Base-by-base conservation (phyloP, 305 asterid species). In the Rubia occidens region DNA sequence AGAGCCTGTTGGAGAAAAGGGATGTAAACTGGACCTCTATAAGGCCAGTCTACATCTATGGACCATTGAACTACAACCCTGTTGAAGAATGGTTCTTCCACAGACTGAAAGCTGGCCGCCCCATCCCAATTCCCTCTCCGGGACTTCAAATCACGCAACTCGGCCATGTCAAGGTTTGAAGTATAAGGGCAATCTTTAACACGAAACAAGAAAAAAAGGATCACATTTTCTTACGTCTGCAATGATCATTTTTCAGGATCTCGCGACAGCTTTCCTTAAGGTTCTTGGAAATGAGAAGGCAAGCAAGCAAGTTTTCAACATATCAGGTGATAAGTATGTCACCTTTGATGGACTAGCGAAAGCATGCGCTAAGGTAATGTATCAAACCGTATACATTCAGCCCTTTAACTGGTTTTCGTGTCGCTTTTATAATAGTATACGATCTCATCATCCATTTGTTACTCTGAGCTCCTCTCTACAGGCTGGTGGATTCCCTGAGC, bases 51-150 rank as follows among this genome's bases (percentile, higher is more conserved):
- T 94, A 94, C 79, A 94, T 94, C 66, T 94, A 91, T 35, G 97
- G 97, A 11, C 97, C 99, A 37, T 79, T 91, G 75, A 94, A 94
- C 88, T 94, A 94, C 82, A 94, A 94, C 81, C 97, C 99, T 1
- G 96, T 94, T 11, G 99, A 94, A 78, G 97, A 94, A 60, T 91
- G 99, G 99, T 94, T 94, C 88, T 94, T 94, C 88, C 99, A 94
- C 87, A 84, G 97, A 47, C 71, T 94, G 75, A 94, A 94, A 86
- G 99, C 90, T 0, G 96, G 97, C 9, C 96, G 99, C 14, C 97
- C 96, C 44, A 89, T 94, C 8, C 97, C 99, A 37, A 78, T 91
- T 60, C 99, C 99, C 67, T 85, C 83, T 82, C 88, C 97, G 1
- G 99, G 97, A 72, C 62, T 95, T 11, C 99, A 95, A 81, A 70